These are phyloP conservation scores for Lathyrus aphaca DNA, from an alignment of 306 rosid genomes.

Conservation along the genomic window DNA sequence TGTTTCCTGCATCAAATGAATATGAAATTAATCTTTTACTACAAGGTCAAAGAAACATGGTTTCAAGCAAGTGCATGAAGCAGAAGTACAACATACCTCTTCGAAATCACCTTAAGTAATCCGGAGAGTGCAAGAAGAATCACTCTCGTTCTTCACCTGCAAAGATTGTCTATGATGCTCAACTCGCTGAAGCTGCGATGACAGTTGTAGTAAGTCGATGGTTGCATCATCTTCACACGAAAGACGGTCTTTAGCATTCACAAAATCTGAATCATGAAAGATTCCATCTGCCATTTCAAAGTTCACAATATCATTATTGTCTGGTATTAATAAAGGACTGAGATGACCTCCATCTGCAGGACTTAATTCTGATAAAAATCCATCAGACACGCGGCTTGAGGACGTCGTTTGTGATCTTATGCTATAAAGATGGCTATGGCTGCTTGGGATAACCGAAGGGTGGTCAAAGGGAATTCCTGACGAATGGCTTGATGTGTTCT, in stretches of 20 bases:
- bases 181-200: conserved; percentile 84
- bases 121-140: conserved; percentile 62
- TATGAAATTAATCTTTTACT: background rate
- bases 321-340: conserved; percentile 54
- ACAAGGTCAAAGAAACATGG: background rate
- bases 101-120: conserved; percentile 49
- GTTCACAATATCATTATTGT: conserved; percentile 51
- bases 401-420: conserved; percentile 58
- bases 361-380: conserved; percentile 52
- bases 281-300: conserved; percentile 59
- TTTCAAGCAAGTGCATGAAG: conserved; percentile 17
- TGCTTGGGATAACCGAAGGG: conserved; percentile 55
- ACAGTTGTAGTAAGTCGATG: conserved; percentile 77
- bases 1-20: conserved; percentile 11
- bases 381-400: conserved; percentile 50
- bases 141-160: conserved; percentile 61
- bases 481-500: conserved; percentile 64
- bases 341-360: conserved; percentile 52
- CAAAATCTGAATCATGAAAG: conserved; percentile 58
- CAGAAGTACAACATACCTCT: conserved; percentile 41
- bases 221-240: conserved; percentile 63
- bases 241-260: conserved; percentile 50
- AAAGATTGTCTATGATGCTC: conserved; percentile 71
- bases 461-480: conserved; percentile 63
- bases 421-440: conserved; percentile 54